Percentiles rank a stretch among this genome's conserved stretches.
Conservation (phyloP, 1,284 basidiomycete genomes). For the Malassezia nana region DNA sequence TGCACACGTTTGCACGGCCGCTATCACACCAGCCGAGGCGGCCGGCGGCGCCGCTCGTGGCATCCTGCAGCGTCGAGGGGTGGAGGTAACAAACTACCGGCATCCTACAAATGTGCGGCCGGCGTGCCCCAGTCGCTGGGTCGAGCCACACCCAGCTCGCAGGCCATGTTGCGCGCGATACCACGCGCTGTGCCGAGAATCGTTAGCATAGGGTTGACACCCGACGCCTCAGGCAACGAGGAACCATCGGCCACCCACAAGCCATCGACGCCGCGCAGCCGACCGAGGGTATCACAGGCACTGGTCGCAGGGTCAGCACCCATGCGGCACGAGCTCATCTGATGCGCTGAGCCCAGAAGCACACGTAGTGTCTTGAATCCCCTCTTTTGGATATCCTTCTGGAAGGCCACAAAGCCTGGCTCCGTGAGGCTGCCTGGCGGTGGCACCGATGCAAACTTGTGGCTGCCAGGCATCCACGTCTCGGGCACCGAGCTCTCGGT, state of each 20-base stretch:
- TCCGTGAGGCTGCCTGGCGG: slow-evolving; percentile 28
- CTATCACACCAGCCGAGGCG: neutral
- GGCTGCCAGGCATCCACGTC: slow-evolving; percentile 27
- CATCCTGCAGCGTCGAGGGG: neutral
- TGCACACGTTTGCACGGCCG: neutral
- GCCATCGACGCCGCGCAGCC: slow-evolving; percentile 50
- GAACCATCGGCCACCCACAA: slow-evolving; percentile 52
- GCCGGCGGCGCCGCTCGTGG: neutral
- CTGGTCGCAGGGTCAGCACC: slow-evolving; percentile 41
- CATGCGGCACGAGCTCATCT: slow-evolving; percentile 52
- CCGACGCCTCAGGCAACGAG: slow-evolving; percentile 49
- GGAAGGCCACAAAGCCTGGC: slow-evolving; percentile 39
- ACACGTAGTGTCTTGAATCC: slow-evolving; percentile 27
- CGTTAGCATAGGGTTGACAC: slow-evolving; percentile 53
- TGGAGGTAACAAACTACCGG: no score
- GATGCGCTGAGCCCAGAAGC: slow-evolving; percentile 37
- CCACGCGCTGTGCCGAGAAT: slow-evolving; percentile 41
- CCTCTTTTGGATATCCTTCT: slow-evolving; percentile 29
- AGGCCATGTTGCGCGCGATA: slow-evolving; percentile 40
- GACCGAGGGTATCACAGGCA: slow-evolving; percentile 49
- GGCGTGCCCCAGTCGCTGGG: neutral
- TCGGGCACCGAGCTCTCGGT: slow-evolving; percentile 8
- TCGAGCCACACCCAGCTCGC: slow-evolving; percentile 33
- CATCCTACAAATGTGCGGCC: slow-evolving; percentile 1
- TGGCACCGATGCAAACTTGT: slow-evolving; percentile 28